phyloP scores from a whole-genome alignment of 1,139 yeast genomes.

The Tardiomyces digboiensis region DNA sequence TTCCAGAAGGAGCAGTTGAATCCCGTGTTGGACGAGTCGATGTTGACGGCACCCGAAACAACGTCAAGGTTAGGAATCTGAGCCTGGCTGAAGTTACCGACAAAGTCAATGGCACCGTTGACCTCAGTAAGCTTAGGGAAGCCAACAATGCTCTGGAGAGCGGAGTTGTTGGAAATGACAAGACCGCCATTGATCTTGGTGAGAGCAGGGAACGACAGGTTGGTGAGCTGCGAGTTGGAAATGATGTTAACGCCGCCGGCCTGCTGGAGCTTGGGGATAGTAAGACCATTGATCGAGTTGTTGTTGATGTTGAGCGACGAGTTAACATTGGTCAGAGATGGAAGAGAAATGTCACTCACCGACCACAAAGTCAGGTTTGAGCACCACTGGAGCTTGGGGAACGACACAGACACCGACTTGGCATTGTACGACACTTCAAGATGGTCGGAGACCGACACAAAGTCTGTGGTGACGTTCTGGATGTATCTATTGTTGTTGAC shows the following conservation, averaged over 20 bases:
- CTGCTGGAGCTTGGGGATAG: slow-evolving; percentile 43
- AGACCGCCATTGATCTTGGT: slow-evolving; percentile 69
- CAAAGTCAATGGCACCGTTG: slow-evolving; percentile 79
- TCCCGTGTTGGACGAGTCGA: slow-evolving; percentile 62
- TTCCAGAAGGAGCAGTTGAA: slow-evolving; percentile 76
- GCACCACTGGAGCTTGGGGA: slow-evolving; percentile 73
- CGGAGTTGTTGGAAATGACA: slow-evolving; percentile 73
- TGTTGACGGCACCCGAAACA: slow-evolving; percentile 86
- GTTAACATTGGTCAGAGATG: slow-evolving; percentile 61
- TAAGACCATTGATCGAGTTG: slow-evolving; percentile 54
- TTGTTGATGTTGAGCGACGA: slow-evolving; percentile 72
- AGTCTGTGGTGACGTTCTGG: slow-evolving; percentile 60
- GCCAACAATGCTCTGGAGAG: slow-evolving; percentile 54
- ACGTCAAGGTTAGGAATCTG: slow-evolving; percentile 59
- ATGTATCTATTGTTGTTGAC: slow-evolving; percentile 82
- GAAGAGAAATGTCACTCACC: slow-evolving; percentile 61
- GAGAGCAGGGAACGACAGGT: slow-evolving; percentile 61
- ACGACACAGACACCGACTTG: slow-evolving; percentile 58
- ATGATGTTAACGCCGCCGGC: slow-evolving; percentile 76
- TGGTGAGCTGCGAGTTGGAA: slow-evolving; percentile 63
- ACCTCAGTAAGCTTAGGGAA: slow-evolving; percentile 65
- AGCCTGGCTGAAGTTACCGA: slow-evolving; percentile 76
- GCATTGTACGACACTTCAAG: slow-evolving; percentile 83
- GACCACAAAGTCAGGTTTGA: slow-evolving; percentile 79
- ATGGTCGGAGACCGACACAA: slow-evolving; percentile 63